These are phyloP conservation scores for Metschnikowia proteae DNA, from an alignment of 805 yeast species.

Conservation along the genomic window DNA sequence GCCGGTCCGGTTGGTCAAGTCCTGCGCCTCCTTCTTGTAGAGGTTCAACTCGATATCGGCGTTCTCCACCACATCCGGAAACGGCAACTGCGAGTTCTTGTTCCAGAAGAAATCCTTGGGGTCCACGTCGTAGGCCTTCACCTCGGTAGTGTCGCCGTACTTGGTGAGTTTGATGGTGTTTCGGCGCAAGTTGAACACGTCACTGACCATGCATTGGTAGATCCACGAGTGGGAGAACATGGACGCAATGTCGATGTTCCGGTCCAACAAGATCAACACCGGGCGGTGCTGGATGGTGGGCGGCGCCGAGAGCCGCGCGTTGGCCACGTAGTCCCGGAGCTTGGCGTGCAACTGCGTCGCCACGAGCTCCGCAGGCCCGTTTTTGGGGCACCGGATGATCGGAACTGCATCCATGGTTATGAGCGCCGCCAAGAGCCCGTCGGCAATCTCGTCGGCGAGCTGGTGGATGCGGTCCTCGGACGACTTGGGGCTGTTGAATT, in stretches of 20 bases:
- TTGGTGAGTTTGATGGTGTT: slow-evolving; percentile 70
- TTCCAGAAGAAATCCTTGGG: slow-evolving; percentile 93
- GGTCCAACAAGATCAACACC: slow-evolving; percentile 78
- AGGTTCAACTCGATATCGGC: slow-evolving; percentile 78
- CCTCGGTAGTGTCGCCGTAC: slow-evolving; percentile 24
- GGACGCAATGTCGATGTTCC: slow-evolving; percentile 85
- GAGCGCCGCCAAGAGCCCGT: slow-evolving; percentile 75
- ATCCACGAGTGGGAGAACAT: slow-evolving; percentile 98
- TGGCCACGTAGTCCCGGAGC: slow-evolving; percentile 80
- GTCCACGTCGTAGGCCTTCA: slow-evolving; percentile 77
- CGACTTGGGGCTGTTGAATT: slow-evolving; percentile 66
- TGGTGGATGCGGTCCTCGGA: slow-evolving; percentile 70
- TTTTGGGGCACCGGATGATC: slow-evolving; percentile 82
- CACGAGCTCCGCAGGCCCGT: slow-evolving; percentile 94
- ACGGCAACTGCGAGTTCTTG: slow-evolving; percentile 79
- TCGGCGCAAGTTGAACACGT: slow-evolving; percentile 76
- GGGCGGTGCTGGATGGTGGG: slow-evolving; percentile 50
- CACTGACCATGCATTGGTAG: slow-evolving; percentile 93
- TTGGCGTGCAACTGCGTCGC: slow-evolving; percentile 82
- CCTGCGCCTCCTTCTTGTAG: slow-evolving; percentile 86
- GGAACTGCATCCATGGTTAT: slow-evolving; percentile 81
- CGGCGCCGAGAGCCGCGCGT: slow-evolving; percentile 40
- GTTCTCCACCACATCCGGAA: slow-evolving; percentile 98
- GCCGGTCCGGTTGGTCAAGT: slow-evolving; percentile 73
- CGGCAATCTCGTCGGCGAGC: slow-evolving; percentile 67